phyloP scores from a whole-genome alignment of 768 basidiomycete genomes.

The Pleurotus cornucopiae region DNA sequence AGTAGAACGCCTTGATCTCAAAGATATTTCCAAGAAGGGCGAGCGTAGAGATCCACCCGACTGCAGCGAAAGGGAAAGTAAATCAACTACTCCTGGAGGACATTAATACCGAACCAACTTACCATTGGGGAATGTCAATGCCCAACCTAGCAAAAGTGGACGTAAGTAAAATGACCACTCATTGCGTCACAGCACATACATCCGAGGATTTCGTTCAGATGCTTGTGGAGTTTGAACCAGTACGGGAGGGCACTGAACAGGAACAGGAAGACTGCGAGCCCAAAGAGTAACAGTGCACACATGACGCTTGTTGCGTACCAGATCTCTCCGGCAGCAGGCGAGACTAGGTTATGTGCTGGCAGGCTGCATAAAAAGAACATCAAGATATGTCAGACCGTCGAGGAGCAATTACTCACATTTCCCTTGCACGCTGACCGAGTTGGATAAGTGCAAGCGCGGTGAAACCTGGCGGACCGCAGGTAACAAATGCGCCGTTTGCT shows the following conservation, averaged over 20 bases:
- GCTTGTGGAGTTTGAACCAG: constrained; percentile 46
- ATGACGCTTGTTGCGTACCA: constrained; percentile 40
- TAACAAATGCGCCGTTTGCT: constrained; percentile 45
- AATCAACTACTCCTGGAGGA: background rate
- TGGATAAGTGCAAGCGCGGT: constrained; percentile 44
- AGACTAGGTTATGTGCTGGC: constrained; percentile 28
- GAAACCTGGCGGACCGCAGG: constrained; percentile 45
- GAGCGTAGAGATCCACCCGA: constrained; percentile 42
- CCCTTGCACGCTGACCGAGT: constrained; percentile 30
- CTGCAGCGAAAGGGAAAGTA: constrained; percentile 11
- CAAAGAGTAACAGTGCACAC: constrained; percentile 34
- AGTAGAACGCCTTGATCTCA: constrained; percentile 31
- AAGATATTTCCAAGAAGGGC: constrained; percentile 39
- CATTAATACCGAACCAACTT: background rate
- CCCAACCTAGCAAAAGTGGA: constrained; percentile 28
- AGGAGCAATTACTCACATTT: constrained; percentile 26
- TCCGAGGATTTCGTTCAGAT: constrained; percentile 41
- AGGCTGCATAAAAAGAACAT: constrained; percentile 19
- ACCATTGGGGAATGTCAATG: constrained; percentile 44
- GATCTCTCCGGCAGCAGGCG: constrained; percentile 35
- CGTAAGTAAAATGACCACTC: no score
- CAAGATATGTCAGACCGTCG: background rate
- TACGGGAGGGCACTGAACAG: constrained; percentile 39
- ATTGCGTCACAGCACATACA: constrained; percentile 23
- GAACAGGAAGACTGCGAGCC: constrained; percentile 44